These are phyloP conservation scores for Colletotrichum echinochloae DNA, from an alignment of 2,329 filamentous ascomycete species.

Conservation along the genomic window DNA sequence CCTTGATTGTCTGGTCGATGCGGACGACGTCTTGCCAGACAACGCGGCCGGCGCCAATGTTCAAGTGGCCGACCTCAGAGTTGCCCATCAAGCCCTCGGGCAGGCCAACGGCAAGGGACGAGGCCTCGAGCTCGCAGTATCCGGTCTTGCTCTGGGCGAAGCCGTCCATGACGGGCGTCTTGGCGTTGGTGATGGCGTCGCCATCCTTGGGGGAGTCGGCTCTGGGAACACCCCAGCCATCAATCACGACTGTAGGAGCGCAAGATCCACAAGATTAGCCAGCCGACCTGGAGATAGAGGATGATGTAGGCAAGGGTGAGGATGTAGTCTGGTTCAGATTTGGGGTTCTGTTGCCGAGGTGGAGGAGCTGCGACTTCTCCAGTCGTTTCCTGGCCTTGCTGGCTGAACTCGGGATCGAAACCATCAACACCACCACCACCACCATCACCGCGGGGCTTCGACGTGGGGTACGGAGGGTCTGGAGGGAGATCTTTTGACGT, in stretches of 20 bases:
- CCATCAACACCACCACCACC: slow-evolving; percentile 10
- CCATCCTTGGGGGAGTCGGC: slow-evolving; percentile 86
- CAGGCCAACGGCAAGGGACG: slow-evolving; percentile 93
- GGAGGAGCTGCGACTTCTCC: slow-evolving; percentile 33
- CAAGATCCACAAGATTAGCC: slow-evolving; percentile 69
- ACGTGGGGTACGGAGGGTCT: slow-evolving; percentile 44
- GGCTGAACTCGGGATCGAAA: slow-evolving; percentile 18
- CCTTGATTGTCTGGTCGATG: slow-evolving; percentile 94
- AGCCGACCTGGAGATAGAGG: slow-evolving; percentile 67
- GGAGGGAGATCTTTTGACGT: slow-evolving; percentile 56
- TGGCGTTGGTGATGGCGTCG: slow-evolving; percentile 93
- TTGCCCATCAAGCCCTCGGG: slow-evolving; percentile 99
- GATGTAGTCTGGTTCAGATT: slow-evolving; percentile 42
- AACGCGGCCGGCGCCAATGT: slow-evolving; percentile 96
- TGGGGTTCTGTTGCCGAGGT: slow-evolving; percentile 24
- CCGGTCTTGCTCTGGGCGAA: slow-evolving; percentile 86
- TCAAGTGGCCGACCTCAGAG: slow-evolving; percentile 97
- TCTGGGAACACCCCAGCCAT: slow-evolving; percentile 94
- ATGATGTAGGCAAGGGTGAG: slow-evolving; percentile 57
- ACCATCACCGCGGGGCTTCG: slow-evolving; percentile 36
- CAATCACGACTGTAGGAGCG: slow-evolving; percentile 86
- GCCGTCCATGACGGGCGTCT: slow-evolving; percentile 94
- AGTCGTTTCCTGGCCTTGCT: slow-evolving; percentile 11
- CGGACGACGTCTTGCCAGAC: slow-evolving; percentile 99
- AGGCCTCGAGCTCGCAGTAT: slow-evolving; percentile 94